Percentiles rank a stretch among this genome's conserved stretches.
Evolutionary conservation across 371 early-diverging fungal genomes (phyloP).

Genomic region (Apophysomyces sp.): DNA sequence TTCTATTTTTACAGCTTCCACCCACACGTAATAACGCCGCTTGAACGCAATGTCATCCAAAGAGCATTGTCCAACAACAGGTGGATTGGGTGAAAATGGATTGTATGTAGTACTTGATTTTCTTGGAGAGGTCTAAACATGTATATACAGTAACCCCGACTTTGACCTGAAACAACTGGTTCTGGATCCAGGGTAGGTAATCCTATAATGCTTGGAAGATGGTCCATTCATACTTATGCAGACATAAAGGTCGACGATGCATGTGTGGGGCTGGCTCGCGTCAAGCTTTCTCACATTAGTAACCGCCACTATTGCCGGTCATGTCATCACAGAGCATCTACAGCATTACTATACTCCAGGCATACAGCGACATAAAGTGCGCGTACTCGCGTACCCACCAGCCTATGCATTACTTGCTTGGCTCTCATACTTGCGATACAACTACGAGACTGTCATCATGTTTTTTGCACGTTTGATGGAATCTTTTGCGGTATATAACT

Average conservation of each 20-base stretch:
- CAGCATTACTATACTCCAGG: conserved; percentile 9
- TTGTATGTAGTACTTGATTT: neutral
- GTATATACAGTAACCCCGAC: conserved; percentile 5
- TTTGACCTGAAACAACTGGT: conserved; percentile 11
- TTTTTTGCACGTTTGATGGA: conserved; percentile 16
- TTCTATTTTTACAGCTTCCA: neutral
- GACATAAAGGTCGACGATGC: conserved; percentile 8
- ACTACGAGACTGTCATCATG: conserved; percentile 12
- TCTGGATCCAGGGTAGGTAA: conserved; percentile 10
- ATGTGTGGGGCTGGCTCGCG: conserved; percentile 17
- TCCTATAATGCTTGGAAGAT: neutral
- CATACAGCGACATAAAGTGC: conserved; percentile 21
- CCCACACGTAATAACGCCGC: neutral
- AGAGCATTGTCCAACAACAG: conserved; percentile 4
- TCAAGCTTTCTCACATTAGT: conserved; percentile 8
- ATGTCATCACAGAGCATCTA: conserved; percentile 9
- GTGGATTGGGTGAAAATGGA: conserved; percentile 7
- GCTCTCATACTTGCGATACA: conserved; percentile 12
- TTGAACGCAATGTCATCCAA: neutral
- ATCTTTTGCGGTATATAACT: conserved; percentile 21
- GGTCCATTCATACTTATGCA: neutral
- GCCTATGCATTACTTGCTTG: conserved; percentile 13
- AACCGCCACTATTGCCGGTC: conserved; percentile 4
- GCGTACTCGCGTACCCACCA: conserved; percentile 19
- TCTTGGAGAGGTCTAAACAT: neutral